Percentiles rank a stretch among this genome's conserved stretches.
These are phyloP conservation scores for Ciborinia camelliae DNA, from an alignment of 2,329 filamentous ascomycete species.

Conservation along the genomic window DNA sequence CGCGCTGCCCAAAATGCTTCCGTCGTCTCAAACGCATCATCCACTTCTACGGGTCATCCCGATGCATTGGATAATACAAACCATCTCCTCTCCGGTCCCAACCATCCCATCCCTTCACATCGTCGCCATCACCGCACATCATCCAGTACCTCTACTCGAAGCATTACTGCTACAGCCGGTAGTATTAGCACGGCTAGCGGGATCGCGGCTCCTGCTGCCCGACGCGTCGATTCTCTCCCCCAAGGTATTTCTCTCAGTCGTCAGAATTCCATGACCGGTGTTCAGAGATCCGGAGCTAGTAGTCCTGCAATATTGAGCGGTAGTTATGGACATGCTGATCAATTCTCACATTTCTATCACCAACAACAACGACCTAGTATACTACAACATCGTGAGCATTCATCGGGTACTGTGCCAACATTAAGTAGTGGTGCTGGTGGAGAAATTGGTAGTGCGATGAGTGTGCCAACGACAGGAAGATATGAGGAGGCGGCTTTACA, in stretches of 20 bases:
- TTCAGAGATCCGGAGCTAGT: constrained; percentile 34
- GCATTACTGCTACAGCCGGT: constrained; percentile 46
- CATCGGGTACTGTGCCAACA: constrained; percentile 24
- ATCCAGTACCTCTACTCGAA: constrained; percentile 54
- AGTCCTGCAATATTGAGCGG: constrained; percentile 31
- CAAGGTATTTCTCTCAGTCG: constrained; percentile 32
- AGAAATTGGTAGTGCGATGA: constrained; percentile 34
- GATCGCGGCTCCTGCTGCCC: constrained; percentile 14
- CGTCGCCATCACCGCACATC: constrained; percentile 53
- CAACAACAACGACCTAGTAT: constrained; percentile 28
- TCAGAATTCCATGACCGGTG: constrained; percentile 36
- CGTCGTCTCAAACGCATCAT: constrained; percentile 63
- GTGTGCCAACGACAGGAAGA: constrained; percentile 55
- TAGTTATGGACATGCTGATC: constrained; percentile 34
- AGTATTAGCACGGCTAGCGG: constrained; percentile 38
- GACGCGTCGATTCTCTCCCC: constrained; percentile 26
- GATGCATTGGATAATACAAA: constrained; percentile 48
- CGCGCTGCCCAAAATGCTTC: constrained; percentile 67
- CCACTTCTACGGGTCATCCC: constrained; percentile 53
- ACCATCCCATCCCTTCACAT: constrained; percentile 53
- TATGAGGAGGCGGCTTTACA: constrained; percentile 62
- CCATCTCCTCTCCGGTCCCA: constrained; percentile 54
- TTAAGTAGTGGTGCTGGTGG: not conserved
- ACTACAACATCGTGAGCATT: constrained; percentile 31
- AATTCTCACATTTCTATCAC: constrained; percentile 34